phyloP scores from a whole-genome alignment of 768 basidiomycete genomes.

The Tephrocybe sp. region DNA sequence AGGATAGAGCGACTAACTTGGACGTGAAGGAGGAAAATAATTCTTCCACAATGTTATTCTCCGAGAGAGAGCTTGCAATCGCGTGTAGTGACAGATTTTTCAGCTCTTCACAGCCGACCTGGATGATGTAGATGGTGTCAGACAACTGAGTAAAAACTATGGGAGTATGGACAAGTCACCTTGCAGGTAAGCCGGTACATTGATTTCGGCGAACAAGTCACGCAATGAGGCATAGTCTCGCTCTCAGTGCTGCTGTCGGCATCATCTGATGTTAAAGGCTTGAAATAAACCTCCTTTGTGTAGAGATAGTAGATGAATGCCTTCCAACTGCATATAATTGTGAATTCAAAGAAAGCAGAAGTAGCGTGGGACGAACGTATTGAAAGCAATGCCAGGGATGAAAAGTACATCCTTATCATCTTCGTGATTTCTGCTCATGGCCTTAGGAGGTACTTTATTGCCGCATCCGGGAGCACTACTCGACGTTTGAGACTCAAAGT shows the following conservation, averaged over 20 bases:
- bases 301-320: constrained; percentile 38
- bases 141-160: too few species aligned
- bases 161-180: constrained; percentile 21
- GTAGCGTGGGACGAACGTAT: constrained; percentile 15
- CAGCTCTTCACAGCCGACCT: constrained; percentile 21
- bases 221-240: constrained; percentile 3
- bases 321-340: constrained; percentile 29
- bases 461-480: not conserved
- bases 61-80: constrained; percentile 16
- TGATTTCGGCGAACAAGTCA: constrained; percentile 38
- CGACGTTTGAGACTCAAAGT: not conserved
- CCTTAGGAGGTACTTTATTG: not conserved
- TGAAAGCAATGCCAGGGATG: constrained; percentile 18
- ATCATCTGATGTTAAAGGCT: constrained; percentile 19
- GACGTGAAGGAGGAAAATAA: constrained; percentile 25
- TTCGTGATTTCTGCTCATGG: not conserved
- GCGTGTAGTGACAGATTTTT: constrained; percentile 16
- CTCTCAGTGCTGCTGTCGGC: constrained; percentile 9
- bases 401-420: constrained; percentile 16
- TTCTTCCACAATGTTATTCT: constrained; percentile 23
- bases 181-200: constrained; percentile 42
- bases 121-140: not conserved
- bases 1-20: constrained; percentile 10
- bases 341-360: not conserved
- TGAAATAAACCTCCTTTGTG: constrained; percentile 30